Base-by-base conservation (phyloP, 305 asterid species). In the Fraxinus albicans region DNA sequence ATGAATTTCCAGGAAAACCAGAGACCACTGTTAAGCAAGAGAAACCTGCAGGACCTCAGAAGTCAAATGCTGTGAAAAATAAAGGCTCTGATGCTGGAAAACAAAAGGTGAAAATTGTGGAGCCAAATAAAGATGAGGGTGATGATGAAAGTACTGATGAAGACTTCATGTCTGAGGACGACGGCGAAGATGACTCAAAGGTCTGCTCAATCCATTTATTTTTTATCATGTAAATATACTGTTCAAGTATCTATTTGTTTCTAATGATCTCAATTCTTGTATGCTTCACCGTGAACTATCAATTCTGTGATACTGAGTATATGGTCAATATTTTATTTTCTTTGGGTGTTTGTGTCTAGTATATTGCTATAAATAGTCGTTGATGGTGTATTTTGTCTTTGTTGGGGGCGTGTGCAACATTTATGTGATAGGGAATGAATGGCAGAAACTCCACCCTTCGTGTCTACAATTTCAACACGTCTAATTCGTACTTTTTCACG, bases 71-170 rank as follows among this genome's bases (percentile, higher is more conserved):
- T 44, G 83, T 86, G 73, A 88, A 86, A 81, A 82, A 70, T 6
- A 91, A 92, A 86, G 91, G 85, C 40, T 77, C 92, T 82, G 88
- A 80, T 82, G 84, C 91, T 82, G 94, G 91, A 53, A 94, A 92
- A 89, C 93, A 87, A 73, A 91, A 90, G 91, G 97, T 91, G 89
- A 91, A 88, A 86, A 91, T 91, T 80, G 90, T 85, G 35, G 95
- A 90, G 87, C 95, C 96, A 42, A 88, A n/a, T 75, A 85, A 84
- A 60, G 90, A 73, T 1, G 89, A 85, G 60, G 90, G 85, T 25
- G 92, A 87, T 29, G 93, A 86, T 2, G 91, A 89, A 21, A 82
- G 85, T 7, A 84, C 84, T 42, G 92, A 88, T 53, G 95, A 89
- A 3, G 91, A 84, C 13, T 67, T 81, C 1, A 79, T 87, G 91